These are phyloP conservation scores for Stipa capillata DNA, from an alignment of 176 grass and related monocot genomes.

Conservation along the genomic window DNA sequence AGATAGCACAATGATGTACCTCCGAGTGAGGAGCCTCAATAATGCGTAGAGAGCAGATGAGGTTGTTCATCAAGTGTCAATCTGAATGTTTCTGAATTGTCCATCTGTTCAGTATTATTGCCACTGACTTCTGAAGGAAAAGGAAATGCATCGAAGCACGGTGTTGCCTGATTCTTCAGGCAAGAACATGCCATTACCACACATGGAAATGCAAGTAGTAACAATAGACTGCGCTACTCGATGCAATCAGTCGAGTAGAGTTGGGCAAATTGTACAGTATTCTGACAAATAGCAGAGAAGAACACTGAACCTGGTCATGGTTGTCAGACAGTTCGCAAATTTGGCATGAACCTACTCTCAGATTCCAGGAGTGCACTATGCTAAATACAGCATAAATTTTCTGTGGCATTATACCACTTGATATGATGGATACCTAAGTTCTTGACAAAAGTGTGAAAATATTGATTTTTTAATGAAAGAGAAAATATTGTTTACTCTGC, in stretches of 20 bases:
- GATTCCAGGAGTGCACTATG: not conserved
- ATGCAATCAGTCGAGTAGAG: not conserved
- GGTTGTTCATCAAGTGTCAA: not conserved
- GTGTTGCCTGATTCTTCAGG: not conserved
- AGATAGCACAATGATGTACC: not conserved
- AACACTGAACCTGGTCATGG: conserved; percentile 7
- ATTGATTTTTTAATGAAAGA: too few relatives aligned
- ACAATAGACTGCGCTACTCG: not conserved
- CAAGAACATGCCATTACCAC: not conserved
- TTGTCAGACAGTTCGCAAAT: not conserved
- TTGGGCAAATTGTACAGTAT: not conserved
- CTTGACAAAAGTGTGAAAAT: too few relatives aligned
- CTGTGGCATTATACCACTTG: conserved; percentile 7
- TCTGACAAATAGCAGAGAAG: not conserved
- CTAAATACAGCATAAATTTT: not conserved
- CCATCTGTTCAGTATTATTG: conserved; percentile 6
- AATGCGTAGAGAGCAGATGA: not conserved
- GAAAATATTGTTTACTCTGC: conserved; percentile 9
- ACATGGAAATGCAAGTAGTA: not conserved
- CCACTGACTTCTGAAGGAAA: not conserved
- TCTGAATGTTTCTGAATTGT: conserved; percentile 11
- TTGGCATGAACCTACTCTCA: not conserved
- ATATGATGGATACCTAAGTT: conserved; percentile 19
- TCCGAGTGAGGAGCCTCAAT: not conserved
- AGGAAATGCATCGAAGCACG: not conserved